Percentiles rank a stretch among this genome's conserved stretches.
phyloP scores from a whole-genome alignment of 2,329 filamentous ascomycete species.

The Fusarium brachygibbosum region DNA sequence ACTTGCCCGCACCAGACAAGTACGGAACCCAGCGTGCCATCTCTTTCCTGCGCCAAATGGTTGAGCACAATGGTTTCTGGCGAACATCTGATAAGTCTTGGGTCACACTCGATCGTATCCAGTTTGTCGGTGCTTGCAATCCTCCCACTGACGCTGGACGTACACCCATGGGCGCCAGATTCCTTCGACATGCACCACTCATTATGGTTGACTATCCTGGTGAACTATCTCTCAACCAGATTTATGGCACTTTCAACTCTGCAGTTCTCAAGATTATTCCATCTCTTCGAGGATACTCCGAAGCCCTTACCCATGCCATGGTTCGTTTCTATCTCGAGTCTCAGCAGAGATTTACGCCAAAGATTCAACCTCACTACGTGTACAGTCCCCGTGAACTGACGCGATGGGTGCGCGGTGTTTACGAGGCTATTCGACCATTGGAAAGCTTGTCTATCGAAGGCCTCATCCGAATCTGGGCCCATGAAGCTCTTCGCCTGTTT shows the following conservation, averaged over 20 bases:
- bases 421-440: conserved; percentile 94
- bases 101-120: conserved; percentile 97
- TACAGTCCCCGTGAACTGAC: conserved; percentile 99
- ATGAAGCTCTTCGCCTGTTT: conserved; percentile 95
- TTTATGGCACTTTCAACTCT: conserved; percentile 98
- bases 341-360: conserved; percentile 92
- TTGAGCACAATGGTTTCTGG: conserved; percentile 99
- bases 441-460: conserved; percentile 91
- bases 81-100: conserved; percentile 96
- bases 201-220: conserved; percentile 99
- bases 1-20: conserved; percentile 95
- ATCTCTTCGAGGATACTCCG: conserved; percentile 92
- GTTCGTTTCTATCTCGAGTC: conserved; percentile 96
- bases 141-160: conserved; percentile 97
- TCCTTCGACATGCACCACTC: conserved; percentile 95
- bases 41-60: conserved; percentile 95
- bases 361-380: conserved; percentile 98
- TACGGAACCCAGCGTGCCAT: conserved; percentile 98
- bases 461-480: conserved; percentile 96
- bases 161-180: conserved; percentile 92
- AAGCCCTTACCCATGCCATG: conserved; percentile 96
- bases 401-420: conserved; percentile 96
- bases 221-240: conserved; percentile 92
- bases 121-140: conserved; percentile 99
- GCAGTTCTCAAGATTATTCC: conserved; percentile 98